Evolutionary conservation across 2,329 filamentous ascomycete genomes (phyloP).

Genomic region (Penicillium sclerotigenum): DNA sequence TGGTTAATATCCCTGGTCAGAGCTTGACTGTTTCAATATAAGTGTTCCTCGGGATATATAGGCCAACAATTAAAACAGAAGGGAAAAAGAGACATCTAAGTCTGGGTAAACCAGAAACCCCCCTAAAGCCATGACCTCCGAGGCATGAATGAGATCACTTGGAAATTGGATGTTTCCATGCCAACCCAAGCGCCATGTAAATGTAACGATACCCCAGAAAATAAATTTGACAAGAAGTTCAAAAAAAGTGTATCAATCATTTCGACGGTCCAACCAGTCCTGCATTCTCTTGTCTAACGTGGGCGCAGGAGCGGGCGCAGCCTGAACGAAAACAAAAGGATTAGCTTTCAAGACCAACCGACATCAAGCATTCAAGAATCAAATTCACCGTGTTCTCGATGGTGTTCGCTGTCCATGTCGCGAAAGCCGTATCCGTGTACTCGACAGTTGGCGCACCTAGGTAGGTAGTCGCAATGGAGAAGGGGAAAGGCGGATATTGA

Average conservation of each 20-base stretch:
- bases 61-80: background rate
- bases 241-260: conserved; percentile 45
- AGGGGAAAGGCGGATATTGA: conserved; percentile 56
- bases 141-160: background rate
- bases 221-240: background rate
- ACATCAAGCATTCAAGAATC: background rate
- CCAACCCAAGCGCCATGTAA: background rate
- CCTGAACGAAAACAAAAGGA: conserved; percentile 39
- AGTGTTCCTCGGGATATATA: background rate
- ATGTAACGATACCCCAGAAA: background rate
- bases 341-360: conserved; percentile 7
- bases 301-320: conserved; percentile 51
- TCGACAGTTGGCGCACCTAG: conserved; percentile 46
- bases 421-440: conserved; percentile 51
- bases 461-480: conserved; percentile 51
- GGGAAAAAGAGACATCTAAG: background rate
- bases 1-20: background rate
- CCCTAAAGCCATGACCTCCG: background rate
- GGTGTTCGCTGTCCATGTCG: conserved; percentile 52
- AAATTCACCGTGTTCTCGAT: conserved; percentile 58
- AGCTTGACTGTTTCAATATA: background rate
- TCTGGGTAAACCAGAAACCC: background rate
- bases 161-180: background rate
- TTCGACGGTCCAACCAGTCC: conserved; percentile 58
- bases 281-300: conserved; percentile 51